Base-by-base conservation (phyloP, 1,284 basidiomycete species). In the Trametes polyzona region DNA sequence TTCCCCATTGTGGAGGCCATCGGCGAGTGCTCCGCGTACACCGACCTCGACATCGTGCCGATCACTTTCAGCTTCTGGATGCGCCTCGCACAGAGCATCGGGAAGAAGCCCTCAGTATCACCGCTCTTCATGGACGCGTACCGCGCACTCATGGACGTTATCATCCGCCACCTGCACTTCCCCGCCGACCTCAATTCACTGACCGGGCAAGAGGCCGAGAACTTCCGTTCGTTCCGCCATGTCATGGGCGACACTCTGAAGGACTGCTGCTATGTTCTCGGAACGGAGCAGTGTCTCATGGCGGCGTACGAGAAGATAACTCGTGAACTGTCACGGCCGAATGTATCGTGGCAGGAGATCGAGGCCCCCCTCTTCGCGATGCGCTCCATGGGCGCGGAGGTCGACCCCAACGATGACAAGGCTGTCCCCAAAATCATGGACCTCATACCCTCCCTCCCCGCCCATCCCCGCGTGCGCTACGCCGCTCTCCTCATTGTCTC, bases 21-120 rank as follows among this genome's bases (percentile, higher is more conserved):
- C 66, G 89, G 90, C n/a, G 85, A 92, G 66, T 99, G 96, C 71
- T 92, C 97, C 14, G 90, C 93, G 0, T 97, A 95, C 74, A 84
- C 87, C 30, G 95, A 98, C 70, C 86, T 99, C 55, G 97, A 99
- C 71, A 92, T 99, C 68, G 96, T 98, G 32, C 93, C 92, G 14
- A 97, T 99, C 74, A 99, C 97, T 8, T 98, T 99, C 81, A 88
- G 92, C 41, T 99, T 99, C 80, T 99, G 97, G 97, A 96, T 95
- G 84, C 88, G 89, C 26, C 87, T 96, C 36, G 89, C 94, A 8
- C 86, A 91, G 67, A 87, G 84, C 54, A 84, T 97, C 37, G 88
- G 88, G 54, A 92, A 92, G 74, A 85, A 80, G 64, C 77, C 87
- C 0, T 81, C 83, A 0, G 81, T 92, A 10, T 79, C 88, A 0